Evolutionary conservation across 352 stramenopile species (phyloP), one percentile per base, ranked within the genome.

Genomic region (Phytopythium montanum): DNA sequence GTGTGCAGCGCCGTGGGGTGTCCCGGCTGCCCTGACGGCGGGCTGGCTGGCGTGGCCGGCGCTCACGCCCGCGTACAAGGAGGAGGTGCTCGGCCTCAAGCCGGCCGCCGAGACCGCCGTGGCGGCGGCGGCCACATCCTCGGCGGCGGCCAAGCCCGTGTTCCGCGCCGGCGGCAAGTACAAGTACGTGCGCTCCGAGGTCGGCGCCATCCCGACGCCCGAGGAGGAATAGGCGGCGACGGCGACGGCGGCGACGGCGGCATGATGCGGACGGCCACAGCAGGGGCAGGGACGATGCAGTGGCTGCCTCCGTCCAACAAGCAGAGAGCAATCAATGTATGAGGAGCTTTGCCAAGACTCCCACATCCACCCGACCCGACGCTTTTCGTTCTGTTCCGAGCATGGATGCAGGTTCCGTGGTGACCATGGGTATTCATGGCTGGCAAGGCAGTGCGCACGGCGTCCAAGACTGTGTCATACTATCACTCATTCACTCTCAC

Each of bases 21-120:
- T 69, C 26, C 81, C 84, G 16, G 71, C 36, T 34, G 71, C 67
- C 2, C 53, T 90, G 21, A 60, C 86, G 23, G 76, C 73, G 16
- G 80, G 69, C 58, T 94, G 79, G 80, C 69, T 91, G 57, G 78
- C 75, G 18, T 94, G 84, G 84, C 84, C 84, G 1, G 81, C 66
- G 7, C 74, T 94, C 46, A 85, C 78, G 57, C 68, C 76, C 16
- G 60, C 63, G 56, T 94, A 88, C 70, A 94, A 94, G 76, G 64
- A 87, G 60, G 79, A 90, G 54, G 74, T 72, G 54, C 64, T 94
- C n/a, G 84, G 84, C 38, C 53, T 94, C 14, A 76, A 70, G 64
- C 54, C 76, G 7, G 50, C 66, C 33, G 64, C 63, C 12, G 58
- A 72, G 14, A 54, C 62, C 16, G 60, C 62, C 14, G 59, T 63